These are phyloP conservation scores for Ophiostoma perfectum DNA, from an alignment of 2,329 filamentous ascomycete species.

Conservation along the genomic window DNA sequence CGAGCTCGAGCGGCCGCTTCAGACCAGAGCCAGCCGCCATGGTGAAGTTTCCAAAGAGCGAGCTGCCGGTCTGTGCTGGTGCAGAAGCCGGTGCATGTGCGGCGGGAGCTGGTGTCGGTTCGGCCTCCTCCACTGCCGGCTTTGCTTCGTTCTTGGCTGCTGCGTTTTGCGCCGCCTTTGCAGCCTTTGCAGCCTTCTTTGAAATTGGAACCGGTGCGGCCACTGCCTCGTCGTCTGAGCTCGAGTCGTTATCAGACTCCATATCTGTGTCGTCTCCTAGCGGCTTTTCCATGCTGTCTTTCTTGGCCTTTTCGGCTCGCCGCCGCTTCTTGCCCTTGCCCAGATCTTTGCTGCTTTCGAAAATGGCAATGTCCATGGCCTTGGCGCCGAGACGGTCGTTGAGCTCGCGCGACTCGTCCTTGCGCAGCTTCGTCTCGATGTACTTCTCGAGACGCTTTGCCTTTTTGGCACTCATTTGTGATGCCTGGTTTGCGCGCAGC, in stretches of 20 bases:
- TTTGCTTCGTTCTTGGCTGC: not conserved
- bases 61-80: not conserved
- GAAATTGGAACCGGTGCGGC: not conserved
- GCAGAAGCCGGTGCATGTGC: too few relatives aligned
- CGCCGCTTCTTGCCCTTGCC: slow-evolving; percentile 69
- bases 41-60: slow-evolving; percentile 16
- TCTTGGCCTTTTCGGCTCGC: slow-evolving; percentile 55
- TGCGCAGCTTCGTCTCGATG: slow-evolving; percentile 84
- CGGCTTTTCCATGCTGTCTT: slow-evolving; percentile 46
- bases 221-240: slow-evolving; percentile 31
- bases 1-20: slow-evolving; percentile 78
- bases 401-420: slow-evolving; percentile 82
- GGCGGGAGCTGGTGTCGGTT: not conserved
- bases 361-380: slow-evolving; percentile 75
- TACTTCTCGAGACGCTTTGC: slow-evolving; percentile 63
- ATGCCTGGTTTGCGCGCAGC: slow-evolving; percentile 34
- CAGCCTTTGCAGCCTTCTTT: not conserved
- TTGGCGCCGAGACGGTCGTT: slow-evolving; percentile 74
- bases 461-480: slow-evolving; percentile 60
- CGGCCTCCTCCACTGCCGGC: not conserved
- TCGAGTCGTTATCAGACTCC: slow-evolving; percentile 25
- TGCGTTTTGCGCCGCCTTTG: not conserved
- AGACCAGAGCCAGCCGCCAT: slow-evolving; percentile 63
- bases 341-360: slow-evolving; percentile 71
- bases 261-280: slow-evolving; percentile 33